A percentile compares a stretch with the other conserved stretches of the same genome.
These are phyloP conservation scores for Aspergillus kassunensis DNA, from an alignment of 495 filamentous ascomycete species.

Conservation along the genomic window DNA sequence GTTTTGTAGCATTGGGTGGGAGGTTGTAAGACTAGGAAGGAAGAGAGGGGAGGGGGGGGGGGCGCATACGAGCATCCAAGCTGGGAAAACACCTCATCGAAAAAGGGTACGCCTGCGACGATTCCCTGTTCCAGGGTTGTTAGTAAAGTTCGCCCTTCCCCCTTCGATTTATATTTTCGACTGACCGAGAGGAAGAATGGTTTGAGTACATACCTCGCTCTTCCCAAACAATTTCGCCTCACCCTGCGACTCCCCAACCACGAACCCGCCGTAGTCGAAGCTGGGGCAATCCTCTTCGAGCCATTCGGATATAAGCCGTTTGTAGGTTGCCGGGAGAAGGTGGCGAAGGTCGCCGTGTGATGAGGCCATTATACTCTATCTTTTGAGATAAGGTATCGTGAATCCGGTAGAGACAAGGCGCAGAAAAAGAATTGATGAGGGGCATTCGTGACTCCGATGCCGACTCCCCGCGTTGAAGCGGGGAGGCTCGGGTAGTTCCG, in stretches of 20 bases:
- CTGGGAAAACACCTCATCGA: conserved; percentile 89
- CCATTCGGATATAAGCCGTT: conserved; percentile 75
- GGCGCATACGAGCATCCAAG: conserved; percentile 68
- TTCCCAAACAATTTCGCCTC: conserved; percentile 89
- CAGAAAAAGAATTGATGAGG: too few relatives aligned
- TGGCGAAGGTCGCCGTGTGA: conserved; percentile 71
- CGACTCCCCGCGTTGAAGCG: conserved; percentile 10
- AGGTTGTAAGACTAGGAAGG: neutral
- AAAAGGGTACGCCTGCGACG: conserved; percentile 89
- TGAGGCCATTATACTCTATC: conserved; percentile 58
- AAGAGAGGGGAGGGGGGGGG: neutral
- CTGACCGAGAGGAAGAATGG: neutral
- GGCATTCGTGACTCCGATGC: too few relatives aligned
- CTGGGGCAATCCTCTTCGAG: conserved; percentile 92
- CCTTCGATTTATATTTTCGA: neutral
- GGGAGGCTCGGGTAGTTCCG: too few relatives aligned
- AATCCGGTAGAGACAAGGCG: too few relatives aligned
- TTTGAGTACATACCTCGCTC: conserved; percentile 48
- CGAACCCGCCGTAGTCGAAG: conserved; percentile 95
- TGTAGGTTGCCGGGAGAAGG: conserved; percentile 81
- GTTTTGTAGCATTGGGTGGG: neutral
- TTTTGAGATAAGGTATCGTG: too few relatives aligned
- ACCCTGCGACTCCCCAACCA: conserved; percentile 74
- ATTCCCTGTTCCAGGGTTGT: conserved; percentile 54
- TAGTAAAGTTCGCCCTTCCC: too few relatives aligned